A percentile compares a stretch with the other conserved stretches of the same genome.
Evolutionary conservation across 1,284 basidiomycete genomes (phyloP).

Genomic region (Ustilago shanxiensis): DNA sequence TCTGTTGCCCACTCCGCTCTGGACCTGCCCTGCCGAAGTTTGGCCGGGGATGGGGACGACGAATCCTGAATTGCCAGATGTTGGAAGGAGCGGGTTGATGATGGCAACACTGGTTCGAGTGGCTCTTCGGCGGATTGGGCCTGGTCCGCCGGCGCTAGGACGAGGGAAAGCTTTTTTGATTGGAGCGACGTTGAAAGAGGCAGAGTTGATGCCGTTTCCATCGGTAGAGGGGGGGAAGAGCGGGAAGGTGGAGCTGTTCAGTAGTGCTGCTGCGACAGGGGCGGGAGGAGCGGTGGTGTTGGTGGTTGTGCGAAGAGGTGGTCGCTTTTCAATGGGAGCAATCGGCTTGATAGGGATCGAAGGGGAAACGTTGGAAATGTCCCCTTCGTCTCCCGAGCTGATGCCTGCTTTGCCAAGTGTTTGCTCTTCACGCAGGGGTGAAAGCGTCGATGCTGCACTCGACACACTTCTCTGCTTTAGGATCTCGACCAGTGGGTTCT

Average conservation of each 20-base stretch:
- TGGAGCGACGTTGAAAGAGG: constrained; percentile 9
- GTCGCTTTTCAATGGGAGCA: neutral
- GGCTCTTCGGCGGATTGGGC: constrained; percentile 24
- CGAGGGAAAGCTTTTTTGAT: constrained; percentile 42
- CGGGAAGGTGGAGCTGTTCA: constrained; percentile 8
- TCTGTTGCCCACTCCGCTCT: constrained; percentile 26
- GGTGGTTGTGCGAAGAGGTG: constrained; percentile 25
- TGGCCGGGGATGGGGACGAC: constrained; percentile 28
- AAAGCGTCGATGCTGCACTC: constrained; percentile 4
- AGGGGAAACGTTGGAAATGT: constrained; percentile 24
- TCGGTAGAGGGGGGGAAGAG: neutral
- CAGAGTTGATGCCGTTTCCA: constrained; percentile 13
- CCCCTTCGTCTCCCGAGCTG: constrained; percentile 26
- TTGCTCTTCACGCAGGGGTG: constrained; percentile 22
- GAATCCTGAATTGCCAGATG: neutral
- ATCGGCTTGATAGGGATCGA: neutral
- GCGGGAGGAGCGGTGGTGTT: neutral
- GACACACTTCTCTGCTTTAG: constrained; percentile 21
- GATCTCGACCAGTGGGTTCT: neutral
- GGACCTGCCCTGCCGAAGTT: neutral
- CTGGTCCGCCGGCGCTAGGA: constrained; percentile 43
- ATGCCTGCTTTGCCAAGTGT: neutral
- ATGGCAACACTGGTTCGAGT: constrained; percentile 30
- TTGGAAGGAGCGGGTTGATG: constrained; percentile 1
- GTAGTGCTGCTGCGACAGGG: neutral